These are phyloP conservation scores for Mucor indicus DNA, from an alignment of 371 early-diverging fungal genomes.

Conservation along the genomic window DNA sequence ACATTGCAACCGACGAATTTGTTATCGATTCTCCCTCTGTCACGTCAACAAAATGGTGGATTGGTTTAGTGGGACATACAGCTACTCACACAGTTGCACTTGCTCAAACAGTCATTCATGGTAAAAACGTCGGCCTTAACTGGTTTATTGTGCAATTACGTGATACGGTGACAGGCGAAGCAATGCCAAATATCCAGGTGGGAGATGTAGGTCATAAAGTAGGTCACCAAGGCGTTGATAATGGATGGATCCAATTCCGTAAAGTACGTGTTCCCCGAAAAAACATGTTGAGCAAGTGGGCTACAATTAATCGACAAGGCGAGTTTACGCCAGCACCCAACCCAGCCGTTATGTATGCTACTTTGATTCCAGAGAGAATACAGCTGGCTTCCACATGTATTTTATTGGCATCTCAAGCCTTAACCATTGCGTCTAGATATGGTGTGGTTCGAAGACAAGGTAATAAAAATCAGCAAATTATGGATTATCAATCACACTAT, in stretches of 20 bases:
- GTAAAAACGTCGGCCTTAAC: conserved; percentile 71
- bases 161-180: conserved; percentile 64
- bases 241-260: conserved; percentile 90
- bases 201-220: conserved; percentile 86
- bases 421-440: conserved; percentile 70
- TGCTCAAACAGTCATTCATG: conserved; percentile 66
- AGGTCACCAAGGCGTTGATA: conserved; percentile 83
- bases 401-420: conserved; percentile 43
- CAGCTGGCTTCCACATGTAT: conserved; percentile 36
- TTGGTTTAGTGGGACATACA: conserved; percentile 83
- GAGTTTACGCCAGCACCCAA: conserved; percentile 55
- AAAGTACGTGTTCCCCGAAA: conserved; percentile 76
- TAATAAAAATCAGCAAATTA: conserved; percentile 61
- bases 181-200: conserved; percentile 75
- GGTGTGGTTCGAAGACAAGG: conserved; percentile 70
- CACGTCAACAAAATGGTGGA: conserved; percentile 93
- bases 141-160: conserved; percentile 87
- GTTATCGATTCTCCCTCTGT: conserved; percentile 83
- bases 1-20: conserved; percentile 71
- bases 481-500: conserved; percentile 69
- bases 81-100: conserved; percentile 72
- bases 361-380: conserved; percentile 67
- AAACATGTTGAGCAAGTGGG: conserved; percentile 75
- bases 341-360: conserved; percentile 62
- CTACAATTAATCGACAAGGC: conserved; percentile 59